These are phyloP conservation scores for Solanum appendiculatum DNA, from an alignment of 257 asterid species.

Conservation along the genomic window DNA sequence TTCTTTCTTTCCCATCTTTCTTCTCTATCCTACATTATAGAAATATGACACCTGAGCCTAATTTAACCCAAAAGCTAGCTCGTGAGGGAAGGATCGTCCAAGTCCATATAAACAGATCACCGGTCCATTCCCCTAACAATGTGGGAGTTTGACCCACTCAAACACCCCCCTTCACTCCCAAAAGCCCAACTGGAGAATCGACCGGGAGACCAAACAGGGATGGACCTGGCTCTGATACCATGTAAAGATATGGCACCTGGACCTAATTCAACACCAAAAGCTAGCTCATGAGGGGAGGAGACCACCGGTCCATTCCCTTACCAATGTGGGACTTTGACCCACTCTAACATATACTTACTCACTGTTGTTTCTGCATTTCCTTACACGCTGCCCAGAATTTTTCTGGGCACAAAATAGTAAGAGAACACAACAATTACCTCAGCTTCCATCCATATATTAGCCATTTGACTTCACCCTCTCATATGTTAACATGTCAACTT, in stretches of 20 bases:
- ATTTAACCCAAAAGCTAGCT: not conserved
- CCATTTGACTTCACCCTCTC: not conserved
- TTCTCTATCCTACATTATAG: not conserved
- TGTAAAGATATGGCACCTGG: no score
- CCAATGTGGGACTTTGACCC: not conserved
- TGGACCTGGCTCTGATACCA: no score
- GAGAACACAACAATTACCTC: not conserved
- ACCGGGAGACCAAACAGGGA: no score
- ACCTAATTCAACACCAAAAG: no score
- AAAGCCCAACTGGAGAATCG: no score
- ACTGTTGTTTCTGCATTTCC: not conserved
- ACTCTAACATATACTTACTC: not conserved
- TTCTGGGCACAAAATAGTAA: not conserved
- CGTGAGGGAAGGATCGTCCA: not conserved
- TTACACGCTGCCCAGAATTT: not conserved
- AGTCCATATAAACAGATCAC: not conserved
- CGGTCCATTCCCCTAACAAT: not conserved
- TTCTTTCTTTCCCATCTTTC: not conserved
- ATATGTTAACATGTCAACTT: not conserved
- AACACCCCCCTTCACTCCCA: no score
- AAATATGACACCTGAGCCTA: no score
- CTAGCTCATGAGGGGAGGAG: no score
- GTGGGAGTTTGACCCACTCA: no score
- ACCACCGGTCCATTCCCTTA: no score
- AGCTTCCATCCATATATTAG: not conserved